These are phyloP conservation scores for Punica granatum DNA, from an alignment of 345 rosid genomes.

Conservation along the genomic window DNA sequence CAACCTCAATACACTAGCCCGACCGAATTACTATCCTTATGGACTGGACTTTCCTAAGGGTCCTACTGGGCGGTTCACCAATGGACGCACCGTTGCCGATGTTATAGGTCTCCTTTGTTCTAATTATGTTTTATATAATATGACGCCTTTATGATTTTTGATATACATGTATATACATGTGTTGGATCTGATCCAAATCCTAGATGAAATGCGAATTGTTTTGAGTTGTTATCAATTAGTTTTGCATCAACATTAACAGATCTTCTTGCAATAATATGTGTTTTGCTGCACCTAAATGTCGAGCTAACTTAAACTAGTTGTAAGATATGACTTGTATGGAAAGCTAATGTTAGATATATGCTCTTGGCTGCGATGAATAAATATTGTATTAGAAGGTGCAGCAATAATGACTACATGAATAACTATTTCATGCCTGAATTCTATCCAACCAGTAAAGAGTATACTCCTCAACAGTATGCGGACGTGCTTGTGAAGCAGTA, in stretches of 20 bases:
- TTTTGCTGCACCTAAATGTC: not conserved
- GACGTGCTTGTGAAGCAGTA: slow-evolving; percentile 1
- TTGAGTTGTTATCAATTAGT: no score
- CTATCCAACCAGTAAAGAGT: slow-evolving; percentile 4
- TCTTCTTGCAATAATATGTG: no score
- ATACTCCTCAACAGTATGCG: slow-evolving; percentile 9
- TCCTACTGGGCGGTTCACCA: slow-evolving; percentile 32
- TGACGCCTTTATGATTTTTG: not conserved
- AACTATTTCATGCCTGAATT: slow-evolving; percentile 37
- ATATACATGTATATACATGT: not conserved
- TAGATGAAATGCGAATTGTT: no score
- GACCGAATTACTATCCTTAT: slow-evolving; percentile 27
- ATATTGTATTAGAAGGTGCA: no score
- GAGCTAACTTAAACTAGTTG: no score
- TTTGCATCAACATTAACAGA: no score
- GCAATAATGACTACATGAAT: slow-evolving; percentile 45
- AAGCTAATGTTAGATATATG: no score
- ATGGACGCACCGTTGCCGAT: slow-evolving; percentile 26
- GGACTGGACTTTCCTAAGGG: slow-evolving; percentile 30
- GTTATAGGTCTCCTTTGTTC: slow-evolving; percentile 18
- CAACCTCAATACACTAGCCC: slow-evolving; percentile 22
- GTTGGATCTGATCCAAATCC: not conserved
- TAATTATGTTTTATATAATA: not conserved
- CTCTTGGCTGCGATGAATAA: no score
- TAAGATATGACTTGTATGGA: no score